A percentile compares a stretch with the other conserved stretches of the same genome.
Evolutionary conservation across 208 protist genomes (phyloP).

Genomic region (Trichomonas gallinae): DNA sequence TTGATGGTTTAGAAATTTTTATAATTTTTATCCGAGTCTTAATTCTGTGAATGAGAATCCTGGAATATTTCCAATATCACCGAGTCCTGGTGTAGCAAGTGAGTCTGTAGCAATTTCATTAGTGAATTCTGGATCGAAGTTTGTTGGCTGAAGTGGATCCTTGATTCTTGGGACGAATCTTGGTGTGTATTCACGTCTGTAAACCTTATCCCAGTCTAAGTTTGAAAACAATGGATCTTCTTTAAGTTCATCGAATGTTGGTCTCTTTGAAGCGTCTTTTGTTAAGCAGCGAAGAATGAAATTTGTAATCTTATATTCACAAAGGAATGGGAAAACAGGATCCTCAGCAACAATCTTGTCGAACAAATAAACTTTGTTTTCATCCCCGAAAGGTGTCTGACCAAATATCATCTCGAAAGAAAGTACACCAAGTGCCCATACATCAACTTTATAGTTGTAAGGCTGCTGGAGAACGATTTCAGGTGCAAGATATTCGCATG

Average conservation of each 20-base stretch:
- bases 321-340: background rate
- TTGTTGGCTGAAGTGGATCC: slow-evolving; percentile 16
- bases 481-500: slow-evolving; percentile 49
- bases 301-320: background rate
- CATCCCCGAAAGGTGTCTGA: background rate
- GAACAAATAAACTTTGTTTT: background rate
- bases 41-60: background rate
- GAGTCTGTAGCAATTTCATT: slow-evolving; percentile 28
- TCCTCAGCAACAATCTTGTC: background rate
- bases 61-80: slow-evolving; percentile 2
- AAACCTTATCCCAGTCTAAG: slow-evolving; percentile 14
- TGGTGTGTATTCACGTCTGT: background rate
- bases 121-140: slow-evolving; percentile 34
- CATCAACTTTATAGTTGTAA: background rate
- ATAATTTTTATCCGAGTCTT: background rate
- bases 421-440: background rate
- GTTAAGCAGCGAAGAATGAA: background rate
- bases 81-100: background rate
- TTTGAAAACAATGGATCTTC: slow-evolving; percentile 14
- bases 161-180: background rate
- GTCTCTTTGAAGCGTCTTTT: background rate
- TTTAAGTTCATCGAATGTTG: slow-evolving; percentile 37
- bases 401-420: background rate
- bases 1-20: background rate
- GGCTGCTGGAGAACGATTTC: background rate